Evolutionary conservation across 2,329 filamentous ascomycete genomes (phyloP), one percentile per base, ranked within the genome.

Genomic region (Berkeleyomyces basicola): DNA sequence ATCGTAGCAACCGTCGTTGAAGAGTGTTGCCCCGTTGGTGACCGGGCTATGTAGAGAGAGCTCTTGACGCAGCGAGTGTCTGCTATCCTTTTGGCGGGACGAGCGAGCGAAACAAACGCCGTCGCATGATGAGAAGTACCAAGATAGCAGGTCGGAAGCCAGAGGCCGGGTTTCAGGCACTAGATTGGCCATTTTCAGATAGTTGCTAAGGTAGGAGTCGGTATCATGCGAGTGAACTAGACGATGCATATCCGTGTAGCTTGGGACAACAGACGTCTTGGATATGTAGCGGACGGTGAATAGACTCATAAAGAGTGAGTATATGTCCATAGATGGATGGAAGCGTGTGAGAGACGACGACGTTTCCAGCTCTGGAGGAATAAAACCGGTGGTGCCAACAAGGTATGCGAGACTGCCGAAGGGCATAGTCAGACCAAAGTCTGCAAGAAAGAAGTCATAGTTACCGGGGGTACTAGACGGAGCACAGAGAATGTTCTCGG

Each of bases 401-500:
- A 10, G n/a, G n/a, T 7, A 47, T 6, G 16, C 7, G 6, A 9
- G 39, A 4, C n/a, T 40, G 1, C 63, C 57, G 11, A 46, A 37
- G 3, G 40, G 23, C 37, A 40, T 39, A 4, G 60, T 55, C 37
- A 57, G 16, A 33, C 58, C 61, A 47, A 64, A 64, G 58, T 64
- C 63, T 9, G 60, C 11, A 37, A 64, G 60, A 7, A 59, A 55
- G 23, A 59, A 64, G 37, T 62, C 42, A 46, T 57, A 63, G 23
- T 33, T 16, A 7, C 44, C 46, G 6, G 40, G 10, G 3, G 31
- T 7, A 6, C 44, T 10, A 3, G 44, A 23, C n/a, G 39, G 58
- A 31, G 37, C 46, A 31, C 57, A 62, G 14, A 64, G 60, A n/a
- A 64, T 62, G 31, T 64, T 64, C 33, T 10, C 40, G 16, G 60